phyloP scores from a whole-genome alignment of 192 early-diverging fungal species.

The Allomyces macrogynus region DNA sequence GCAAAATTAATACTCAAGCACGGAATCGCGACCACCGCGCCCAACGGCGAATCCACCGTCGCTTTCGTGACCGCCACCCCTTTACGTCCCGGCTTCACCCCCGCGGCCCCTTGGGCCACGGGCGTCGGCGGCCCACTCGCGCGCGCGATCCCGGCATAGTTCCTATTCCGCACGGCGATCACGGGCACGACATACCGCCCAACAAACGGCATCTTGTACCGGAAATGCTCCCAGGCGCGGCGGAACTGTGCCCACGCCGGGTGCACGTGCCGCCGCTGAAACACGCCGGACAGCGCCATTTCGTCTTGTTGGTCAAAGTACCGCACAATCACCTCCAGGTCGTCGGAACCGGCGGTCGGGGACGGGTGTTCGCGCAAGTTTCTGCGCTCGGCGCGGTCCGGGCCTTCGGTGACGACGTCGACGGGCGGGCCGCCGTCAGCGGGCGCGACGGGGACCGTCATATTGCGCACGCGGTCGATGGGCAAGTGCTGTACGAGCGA shows the following conservation, averaged over 20 bases:
- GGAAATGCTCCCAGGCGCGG: not conserved
- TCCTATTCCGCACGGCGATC: not conserved
- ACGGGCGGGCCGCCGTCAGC: not conserved
- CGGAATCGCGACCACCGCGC: not conserved
- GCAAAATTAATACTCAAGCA: not conserved
- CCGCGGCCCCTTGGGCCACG: not conserved
- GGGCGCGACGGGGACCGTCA: not conserved
- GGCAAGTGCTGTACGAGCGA: not conserved
- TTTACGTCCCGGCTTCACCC: not conserved
- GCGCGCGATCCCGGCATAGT: not conserved
- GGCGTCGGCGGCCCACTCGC: not conserved
- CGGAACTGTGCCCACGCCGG: not conserved
- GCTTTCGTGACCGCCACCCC: not conserved
- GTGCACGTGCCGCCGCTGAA: not conserved
- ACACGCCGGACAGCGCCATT: not conserved
- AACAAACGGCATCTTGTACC: not conserved
- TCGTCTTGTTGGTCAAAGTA: not conserved
- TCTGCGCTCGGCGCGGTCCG: too few species aligned
- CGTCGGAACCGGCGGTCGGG: not conserved
- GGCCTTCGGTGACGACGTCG: too few species aligned
- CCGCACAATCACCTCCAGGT: not conserved
- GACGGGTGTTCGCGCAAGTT: too few species aligned
- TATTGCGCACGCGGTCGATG: not conserved
- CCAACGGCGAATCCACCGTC: not conserved
- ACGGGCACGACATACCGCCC: not conserved